Percentiles rank a stretch among this genome's conserved stretches.
Evolutionary conservation across 495 filamentous ascomycete genomes (phyloP).

Genomic region (Aspergillus bridgeri): DNA sequence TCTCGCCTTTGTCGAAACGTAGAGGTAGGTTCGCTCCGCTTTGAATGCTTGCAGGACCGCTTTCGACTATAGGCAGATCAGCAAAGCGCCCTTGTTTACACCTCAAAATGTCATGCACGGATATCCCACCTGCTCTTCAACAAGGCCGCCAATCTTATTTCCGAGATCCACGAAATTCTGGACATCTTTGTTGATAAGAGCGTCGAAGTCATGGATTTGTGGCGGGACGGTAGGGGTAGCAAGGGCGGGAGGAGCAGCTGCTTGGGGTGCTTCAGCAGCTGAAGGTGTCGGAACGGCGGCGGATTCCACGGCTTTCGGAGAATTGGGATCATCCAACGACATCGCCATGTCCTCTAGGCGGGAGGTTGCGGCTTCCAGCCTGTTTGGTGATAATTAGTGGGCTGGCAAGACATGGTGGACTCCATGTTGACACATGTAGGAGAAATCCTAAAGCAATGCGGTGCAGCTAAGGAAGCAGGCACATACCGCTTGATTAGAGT

Average conservation of each 20-base stretch:
- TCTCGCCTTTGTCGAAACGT: slow-evolving; percentile 85
- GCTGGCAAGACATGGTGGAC: not conserved
- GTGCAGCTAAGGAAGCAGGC: slow-evolving; percentile 6
- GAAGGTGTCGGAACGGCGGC: slow-evolving; percentile 37
- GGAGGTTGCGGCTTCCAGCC: slow-evolving; percentile 95
- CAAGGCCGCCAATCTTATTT: slow-evolving; percentile 67
- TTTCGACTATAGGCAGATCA: slow-evolving; percentile 44
- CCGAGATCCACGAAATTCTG: slow-evolving; percentile 75
- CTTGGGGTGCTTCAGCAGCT: slow-evolving; percentile 35
- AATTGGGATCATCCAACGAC: slow-evolving; percentile 55
- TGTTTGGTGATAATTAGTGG: slow-evolving; percentile 42
- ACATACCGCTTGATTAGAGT: slow-evolving; percentile 96
- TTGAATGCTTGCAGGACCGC: slow-evolving; percentile 66
- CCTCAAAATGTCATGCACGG: not conserved
- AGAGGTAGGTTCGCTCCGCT: slow-evolving; percentile 80
- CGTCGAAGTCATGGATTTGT: slow-evolving; percentile 81
- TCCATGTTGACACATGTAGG: not conserved
- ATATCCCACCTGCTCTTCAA: slow-evolving; percentile 70
- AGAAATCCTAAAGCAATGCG: not conserved
- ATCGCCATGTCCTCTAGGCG: slow-evolving; percentile 94
- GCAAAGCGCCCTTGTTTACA: not conserved
- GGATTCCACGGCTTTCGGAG: slow-evolving; percentile 44
- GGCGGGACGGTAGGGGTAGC: slow-evolving; percentile 63
- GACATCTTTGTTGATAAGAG: slow-evolving; percentile 70
- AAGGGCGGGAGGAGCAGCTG: slow-evolving; percentile 42